Base-by-base conservation (phyloP, 2,329 filamentous ascomycete species). In the Coniella lustricola region DNA sequence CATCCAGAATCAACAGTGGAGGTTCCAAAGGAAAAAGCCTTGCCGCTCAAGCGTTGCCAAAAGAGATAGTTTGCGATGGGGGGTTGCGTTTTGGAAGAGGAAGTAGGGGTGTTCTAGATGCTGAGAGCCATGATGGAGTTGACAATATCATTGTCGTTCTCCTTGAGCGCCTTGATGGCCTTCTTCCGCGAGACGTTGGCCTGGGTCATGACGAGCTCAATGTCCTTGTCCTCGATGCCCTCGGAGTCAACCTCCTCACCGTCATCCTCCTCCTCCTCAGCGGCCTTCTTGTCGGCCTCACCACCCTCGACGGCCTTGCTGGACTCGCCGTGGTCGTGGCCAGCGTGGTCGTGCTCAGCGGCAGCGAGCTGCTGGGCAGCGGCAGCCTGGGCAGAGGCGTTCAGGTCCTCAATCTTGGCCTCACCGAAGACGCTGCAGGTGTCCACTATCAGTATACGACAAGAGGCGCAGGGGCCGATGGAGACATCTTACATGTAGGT, bases 111-210 rank as follows among this genome's bases (percentile, higher is more conserved):
- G 25, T 29, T 29, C 67, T 76, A 90, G 78, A 89, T 84, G 77
- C 86, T 90, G 69, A 98, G 76, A 60, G 91, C 90, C 93, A 98
- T 98, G 76, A 98, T 98, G 62, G 93, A 96, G 81, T 98, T 98
- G 78, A 98, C 93, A 75, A 98, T 98, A 69, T 98, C 93, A 66
- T 97, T 96, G 75, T 97, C 91, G 68, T 98, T 98, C 78, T 97
- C 93, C 78, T 90, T 90, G 67, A 98, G 80, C 49, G 94, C 93
- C 77, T 97, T 98, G 76, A 98, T 82, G 54, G 93, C 93, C 83
- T 97, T 97, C 77, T 95, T 96, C 71, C 93, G 82, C 62, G 89
- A 95, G 63, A 98, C 94, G 64, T 78, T 93, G 62, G 93, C 93
- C 75, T 98, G 91, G 61, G 87, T 89, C 89, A 97, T 96, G 71